Conservation (phyloP, 139 green algal genomes). For the Closterium sp. region DNA sequence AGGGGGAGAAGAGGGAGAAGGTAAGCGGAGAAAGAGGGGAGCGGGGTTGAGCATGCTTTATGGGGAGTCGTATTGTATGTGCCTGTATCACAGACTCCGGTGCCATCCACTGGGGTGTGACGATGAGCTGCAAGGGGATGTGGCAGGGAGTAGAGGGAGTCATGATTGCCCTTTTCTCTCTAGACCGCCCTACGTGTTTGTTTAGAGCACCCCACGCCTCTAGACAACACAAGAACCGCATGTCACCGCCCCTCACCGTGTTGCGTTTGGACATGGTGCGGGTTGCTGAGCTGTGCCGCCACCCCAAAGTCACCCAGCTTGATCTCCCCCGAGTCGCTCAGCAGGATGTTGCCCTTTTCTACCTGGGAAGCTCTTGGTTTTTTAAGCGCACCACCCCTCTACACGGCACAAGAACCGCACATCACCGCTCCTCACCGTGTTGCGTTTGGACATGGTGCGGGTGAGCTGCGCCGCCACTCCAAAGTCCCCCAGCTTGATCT, state of each 20-base stretch:
- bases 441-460: conserved; percentile 52
- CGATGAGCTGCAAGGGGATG: no score
- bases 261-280: conserved; percentile 77
- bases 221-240: background rate
- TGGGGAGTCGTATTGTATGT: no score
- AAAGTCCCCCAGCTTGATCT: conserved; percentile 66
- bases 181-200: no score
- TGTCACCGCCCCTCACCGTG: conserved; percentile 8
- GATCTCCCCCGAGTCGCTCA: conserved; percentile 72
- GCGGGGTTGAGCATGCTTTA: background rate
- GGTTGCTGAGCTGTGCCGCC: conserved; percentile 64
- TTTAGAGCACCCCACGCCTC: no score
- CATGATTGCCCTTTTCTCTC: no score
- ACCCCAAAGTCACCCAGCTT: conserved; percentile 61
- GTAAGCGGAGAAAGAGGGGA: background rate
- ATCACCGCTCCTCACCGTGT: no score
- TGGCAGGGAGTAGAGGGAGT: no score
- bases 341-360: conserved; percentile 89
- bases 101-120: no score
- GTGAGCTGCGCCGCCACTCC: background rate
- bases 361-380: conserved; percentile 98
- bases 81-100: background rate
- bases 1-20: no score
- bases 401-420: conserved; percentile 3
- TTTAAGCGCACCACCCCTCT: conserved; percentile 84